A percentile compares a stretch with the other conserved stretches of the same genome.
Conservation (phyloP, 2,329 filamentous ascomycete species). For the Diaporthe nobilis region DNA sequence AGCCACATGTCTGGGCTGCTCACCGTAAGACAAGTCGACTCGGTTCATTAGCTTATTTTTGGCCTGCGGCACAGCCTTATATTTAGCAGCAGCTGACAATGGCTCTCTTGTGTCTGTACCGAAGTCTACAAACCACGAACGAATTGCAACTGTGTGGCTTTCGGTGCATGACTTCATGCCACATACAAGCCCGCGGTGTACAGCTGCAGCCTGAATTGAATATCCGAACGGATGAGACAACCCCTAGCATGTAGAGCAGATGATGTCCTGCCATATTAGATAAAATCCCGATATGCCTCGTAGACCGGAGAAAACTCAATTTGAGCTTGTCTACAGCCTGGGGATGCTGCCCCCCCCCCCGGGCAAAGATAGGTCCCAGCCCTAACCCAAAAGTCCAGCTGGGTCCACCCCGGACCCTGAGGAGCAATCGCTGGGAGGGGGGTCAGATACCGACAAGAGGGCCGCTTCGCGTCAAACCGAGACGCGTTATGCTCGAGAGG, state of each 20-base stretch:
- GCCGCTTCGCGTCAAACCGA: slow-evolving; percentile 26
- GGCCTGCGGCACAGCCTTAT: not conserved
- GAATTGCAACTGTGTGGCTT: not conserved
- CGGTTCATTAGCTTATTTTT: not conserved
- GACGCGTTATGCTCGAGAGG: slow-evolving; percentile 13
- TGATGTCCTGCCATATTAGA: not conserved
- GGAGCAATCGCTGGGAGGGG: not conserved
- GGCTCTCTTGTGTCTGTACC: not conserved
- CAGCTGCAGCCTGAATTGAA: not conserved
- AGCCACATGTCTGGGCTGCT: not conserved
- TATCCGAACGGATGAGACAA: not conserved
- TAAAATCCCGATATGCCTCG: too few species aligned
- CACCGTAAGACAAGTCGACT: not conserved
- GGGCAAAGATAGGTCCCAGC: too few species aligned
- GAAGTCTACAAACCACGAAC: not conserved
- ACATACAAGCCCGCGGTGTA: not conserved
- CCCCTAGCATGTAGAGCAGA: not conserved
- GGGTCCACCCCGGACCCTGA: not conserved
- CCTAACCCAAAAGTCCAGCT: not conserved
- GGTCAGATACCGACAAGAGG: not conserved
- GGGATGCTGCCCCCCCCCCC: not conserved
- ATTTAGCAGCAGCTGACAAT: not conserved
- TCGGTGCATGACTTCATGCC: not conserved
- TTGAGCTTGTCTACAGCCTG: not conserved
- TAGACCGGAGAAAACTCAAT: not conserved